phyloP scores from a whole-genome alignment of 441 rosid species.

The Biscutella laevigata region DNA sequence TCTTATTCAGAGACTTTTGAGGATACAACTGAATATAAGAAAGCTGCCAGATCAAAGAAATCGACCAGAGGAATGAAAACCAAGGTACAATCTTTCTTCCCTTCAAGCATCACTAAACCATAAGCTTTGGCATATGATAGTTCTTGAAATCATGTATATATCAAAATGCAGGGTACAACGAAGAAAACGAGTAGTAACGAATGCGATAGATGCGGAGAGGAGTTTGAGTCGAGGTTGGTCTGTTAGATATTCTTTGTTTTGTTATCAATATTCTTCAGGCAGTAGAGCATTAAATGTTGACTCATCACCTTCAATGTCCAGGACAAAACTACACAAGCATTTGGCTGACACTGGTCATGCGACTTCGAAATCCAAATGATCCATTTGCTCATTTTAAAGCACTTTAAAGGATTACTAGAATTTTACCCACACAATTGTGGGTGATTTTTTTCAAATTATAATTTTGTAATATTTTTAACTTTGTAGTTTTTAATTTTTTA shows the following conservation, averaged over 20 bases:
- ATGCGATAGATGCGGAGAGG: conserved; percentile 81
- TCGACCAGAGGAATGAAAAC: conserved; percentile 67
- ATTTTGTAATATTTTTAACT: too few species aligned
- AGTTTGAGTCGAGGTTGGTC: conserved; percentile 71
- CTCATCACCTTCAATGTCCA: conserved; percentile 20
- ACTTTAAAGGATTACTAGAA: conserved; percentile 7
- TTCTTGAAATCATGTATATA: background rate
- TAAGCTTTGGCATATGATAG: background rate
- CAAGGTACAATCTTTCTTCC: conserved; percentile 40
- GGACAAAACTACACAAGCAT: conserved; percentile 72
- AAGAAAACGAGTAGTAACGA: conserved; percentile 42
- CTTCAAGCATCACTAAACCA: conserved; percentile 3
- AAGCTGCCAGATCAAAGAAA: conserved; percentile 46
- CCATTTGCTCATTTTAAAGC: background rate
- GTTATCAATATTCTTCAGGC: background rate
- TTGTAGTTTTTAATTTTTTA: too few species aligned
- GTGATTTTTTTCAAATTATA: too few species aligned
- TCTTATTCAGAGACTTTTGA: too few species aligned
- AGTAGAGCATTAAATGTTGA: conserved; percentile 5
- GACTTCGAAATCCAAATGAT: conserved; percentile 42
- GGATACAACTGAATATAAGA: conserved; percentile 14
- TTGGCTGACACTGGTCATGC: conserved; percentile 76
- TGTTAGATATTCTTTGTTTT: background rate
- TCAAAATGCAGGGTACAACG: conserved; percentile 40
- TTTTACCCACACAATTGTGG: too few species aligned